These are phyloP conservation scores for Cercospora canescens DNA, from an alignment of 2,329 filamentous ascomycete genomes.

Conservation along the genomic window DNA sequence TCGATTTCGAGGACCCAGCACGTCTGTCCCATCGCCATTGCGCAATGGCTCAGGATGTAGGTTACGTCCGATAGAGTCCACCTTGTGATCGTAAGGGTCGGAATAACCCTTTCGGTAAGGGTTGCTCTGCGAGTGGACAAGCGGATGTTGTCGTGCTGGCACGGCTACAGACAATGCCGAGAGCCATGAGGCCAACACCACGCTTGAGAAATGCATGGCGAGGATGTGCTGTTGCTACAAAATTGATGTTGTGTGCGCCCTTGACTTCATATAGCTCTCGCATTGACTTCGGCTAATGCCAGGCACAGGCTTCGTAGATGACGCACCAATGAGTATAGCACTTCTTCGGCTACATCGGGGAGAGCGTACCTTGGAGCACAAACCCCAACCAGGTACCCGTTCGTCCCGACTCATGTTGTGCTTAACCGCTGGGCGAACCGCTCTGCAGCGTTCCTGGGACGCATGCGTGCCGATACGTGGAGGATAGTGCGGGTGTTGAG, in stretches of 20 bases:
- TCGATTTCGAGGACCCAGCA: slow-evolving; percentile 69
- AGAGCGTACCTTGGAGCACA: neutral
- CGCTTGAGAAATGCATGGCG: neutral
- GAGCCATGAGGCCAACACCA: slow-evolving; percentile 12
- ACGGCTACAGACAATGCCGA: slow-evolving; percentile 25
- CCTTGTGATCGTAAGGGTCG: slow-evolving; percentile 63
- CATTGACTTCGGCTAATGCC: slow-evolving; percentile 6
- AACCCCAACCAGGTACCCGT: neutral
- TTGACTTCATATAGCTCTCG: neutral
- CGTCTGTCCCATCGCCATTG: slow-evolving; percentile 57
- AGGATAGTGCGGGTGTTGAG: slow-evolving; percentile 5
- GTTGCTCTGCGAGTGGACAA: slow-evolving; percentile 30
- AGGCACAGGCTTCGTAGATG: neutral
- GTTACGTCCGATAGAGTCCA: slow-evolving; percentile 61
- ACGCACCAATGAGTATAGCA: neutral
- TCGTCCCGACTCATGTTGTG: neutral
- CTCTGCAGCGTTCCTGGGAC: neutral
- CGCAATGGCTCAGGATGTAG: slow-evolving; percentile 62
- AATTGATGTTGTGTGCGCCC: neutral
- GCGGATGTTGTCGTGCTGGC: slow-evolving; percentile 40
- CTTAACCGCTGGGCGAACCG: neutral
- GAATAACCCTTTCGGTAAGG: slow-evolving; percentile 62
- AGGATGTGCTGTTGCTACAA: neutral
- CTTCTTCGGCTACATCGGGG: neutral
- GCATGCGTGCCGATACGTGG: neutral